Conservation (phyloP, 2,329 filamentous ascomycete genomes). For the Fusarium dimerum region DNA sequence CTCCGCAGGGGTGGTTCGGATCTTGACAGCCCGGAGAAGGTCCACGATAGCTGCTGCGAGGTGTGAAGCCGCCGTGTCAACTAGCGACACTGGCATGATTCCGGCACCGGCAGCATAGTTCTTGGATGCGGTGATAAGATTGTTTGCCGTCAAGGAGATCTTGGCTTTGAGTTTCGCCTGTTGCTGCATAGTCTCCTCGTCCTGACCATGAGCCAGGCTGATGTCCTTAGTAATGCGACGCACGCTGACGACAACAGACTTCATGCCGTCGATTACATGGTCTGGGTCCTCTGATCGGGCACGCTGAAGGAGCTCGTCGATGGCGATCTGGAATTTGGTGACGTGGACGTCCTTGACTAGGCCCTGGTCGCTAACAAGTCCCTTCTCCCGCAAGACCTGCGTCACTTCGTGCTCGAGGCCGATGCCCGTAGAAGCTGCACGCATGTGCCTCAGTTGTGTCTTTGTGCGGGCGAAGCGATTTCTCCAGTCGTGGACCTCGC, state of each 20-base stretch:
- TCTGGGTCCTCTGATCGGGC: constrained; percentile 74
- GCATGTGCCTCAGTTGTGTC: constrained; percentile 80
- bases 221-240: constrained; percentile 84
- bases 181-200: constrained; percentile 56
- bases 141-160: constrained; percentile 92
- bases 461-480: constrained; percentile 85
- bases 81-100: constrained; percentile 85
- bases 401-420: constrained; percentile 69
- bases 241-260: constrained; percentile 78
- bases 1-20: constrained; percentile 71
- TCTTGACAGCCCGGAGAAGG: constrained; percentile 79
- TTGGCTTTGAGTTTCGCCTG: constrained; percentile 73
- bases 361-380: constrained; percentile 70
- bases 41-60: constrained; percentile 85
- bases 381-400: constrained; percentile 64
- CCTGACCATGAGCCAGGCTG: constrained; percentile 55
- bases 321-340: constrained; percentile 90
- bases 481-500: constrained; percentile 87
- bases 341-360: constrained; percentile 89
- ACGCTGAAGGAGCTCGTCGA: constrained; percentile 83
- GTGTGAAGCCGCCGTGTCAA: constrained; percentile 92
- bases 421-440: constrained; percentile 77
- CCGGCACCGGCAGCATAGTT: constrained; percentile 84
- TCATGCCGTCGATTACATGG: constrained; percentile 81
- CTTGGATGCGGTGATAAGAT: constrained; percentile 90